Percentiles rank a stretch among this genome's conserved stretches.
These are phyloP conservation scores for Tuber indicum DNA, from an alignment of 495 filamentous ascomycete genomes.

Conservation along the genomic window DNA sequence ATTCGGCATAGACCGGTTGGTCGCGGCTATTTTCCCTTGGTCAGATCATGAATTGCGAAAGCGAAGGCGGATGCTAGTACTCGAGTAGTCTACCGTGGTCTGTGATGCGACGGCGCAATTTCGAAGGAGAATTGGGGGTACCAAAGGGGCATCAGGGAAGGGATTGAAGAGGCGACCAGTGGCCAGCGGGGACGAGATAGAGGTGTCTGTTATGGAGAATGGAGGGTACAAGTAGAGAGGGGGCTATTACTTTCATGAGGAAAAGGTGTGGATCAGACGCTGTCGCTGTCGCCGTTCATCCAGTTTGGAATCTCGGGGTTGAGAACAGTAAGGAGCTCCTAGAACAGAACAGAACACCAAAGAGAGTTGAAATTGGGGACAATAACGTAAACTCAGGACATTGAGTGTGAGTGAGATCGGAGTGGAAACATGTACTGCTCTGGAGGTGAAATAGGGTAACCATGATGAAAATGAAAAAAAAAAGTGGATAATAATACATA, in stretches of 20 bases:
- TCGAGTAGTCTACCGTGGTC: neutral
- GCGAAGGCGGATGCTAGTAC: neutral
- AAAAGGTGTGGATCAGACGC: neutral
- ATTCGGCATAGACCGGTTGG: neutral
- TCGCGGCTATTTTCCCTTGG: neutral
- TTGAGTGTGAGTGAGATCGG: neutral
- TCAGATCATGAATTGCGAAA: neutral
- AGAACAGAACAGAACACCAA: neutral
- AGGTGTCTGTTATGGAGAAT: neutral
- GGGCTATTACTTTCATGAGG: neutral
- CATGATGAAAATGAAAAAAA: neutral
- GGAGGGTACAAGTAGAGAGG: neutral
- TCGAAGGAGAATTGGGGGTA: neutral
- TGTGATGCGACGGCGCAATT: neutral
- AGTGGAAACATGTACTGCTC: no score
- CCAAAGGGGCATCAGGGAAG: neutral
- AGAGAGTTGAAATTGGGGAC: neutral
- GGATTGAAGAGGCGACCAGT: neutral
- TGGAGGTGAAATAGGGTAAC: neutral
- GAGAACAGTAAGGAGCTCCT: neutral
- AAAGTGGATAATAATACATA: neutral
- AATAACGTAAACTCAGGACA: neutral
- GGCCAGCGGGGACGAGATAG: neutral
- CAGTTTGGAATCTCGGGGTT: neutral
- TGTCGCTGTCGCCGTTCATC: neutral